Conservation (phyloP, 345 rosid species). For the Brassica rapa region DNA sequence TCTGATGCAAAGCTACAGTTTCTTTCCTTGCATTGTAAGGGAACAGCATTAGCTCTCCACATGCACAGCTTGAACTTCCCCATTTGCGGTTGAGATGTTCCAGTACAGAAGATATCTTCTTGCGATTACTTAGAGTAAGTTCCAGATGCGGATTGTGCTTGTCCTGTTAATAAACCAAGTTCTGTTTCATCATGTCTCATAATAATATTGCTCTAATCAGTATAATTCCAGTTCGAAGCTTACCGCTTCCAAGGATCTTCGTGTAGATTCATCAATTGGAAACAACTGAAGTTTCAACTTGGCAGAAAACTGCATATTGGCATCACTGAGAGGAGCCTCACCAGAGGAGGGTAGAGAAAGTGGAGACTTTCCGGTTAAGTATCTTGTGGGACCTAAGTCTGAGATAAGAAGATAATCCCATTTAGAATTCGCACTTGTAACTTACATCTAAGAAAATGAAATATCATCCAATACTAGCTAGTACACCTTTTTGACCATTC, state of each 20-base stretch:
- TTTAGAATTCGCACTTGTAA: constrained; percentile 16
- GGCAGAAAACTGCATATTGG: constrained; percentile 49
- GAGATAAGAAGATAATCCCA: constrained; percentile 26
- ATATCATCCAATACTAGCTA: constrained; percentile 36
- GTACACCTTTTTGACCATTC: constrained; percentile 51
- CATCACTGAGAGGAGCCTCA: constrained; percentile 53
- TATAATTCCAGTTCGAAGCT: constrained; percentile 30
- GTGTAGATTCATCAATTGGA: constrained; percentile 88
- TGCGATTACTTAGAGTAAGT: constrained; percentile 91
- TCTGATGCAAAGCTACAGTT: constrained; percentile 54
- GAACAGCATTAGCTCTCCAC: constrained; percentile 80
- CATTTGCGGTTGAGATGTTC: constrained; percentile 96
- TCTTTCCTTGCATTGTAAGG: constrained; percentile 73
- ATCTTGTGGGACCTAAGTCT: constrained; percentile 45
- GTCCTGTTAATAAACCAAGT: constrained; percentile 72
- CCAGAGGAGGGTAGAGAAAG: constrained; percentile 48
- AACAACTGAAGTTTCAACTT: constrained; percentile 96
- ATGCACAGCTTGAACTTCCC: constrained; percentile 83
- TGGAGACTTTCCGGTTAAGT: constrained; percentile 49
- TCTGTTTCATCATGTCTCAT: constrained; percentile 29
- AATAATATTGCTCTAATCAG: background rate
- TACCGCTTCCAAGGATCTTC: constrained; percentile 90
- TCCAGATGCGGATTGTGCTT: constrained; percentile 94
- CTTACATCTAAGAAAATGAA: constrained; percentile 26
- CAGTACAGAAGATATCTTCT: constrained; percentile 91